These are phyloP conservation scores for Melanomma pulvis-pyrius DNA, from an alignment of 495 filamentous ascomycete genomes.

Conservation along the genomic window DNA sequence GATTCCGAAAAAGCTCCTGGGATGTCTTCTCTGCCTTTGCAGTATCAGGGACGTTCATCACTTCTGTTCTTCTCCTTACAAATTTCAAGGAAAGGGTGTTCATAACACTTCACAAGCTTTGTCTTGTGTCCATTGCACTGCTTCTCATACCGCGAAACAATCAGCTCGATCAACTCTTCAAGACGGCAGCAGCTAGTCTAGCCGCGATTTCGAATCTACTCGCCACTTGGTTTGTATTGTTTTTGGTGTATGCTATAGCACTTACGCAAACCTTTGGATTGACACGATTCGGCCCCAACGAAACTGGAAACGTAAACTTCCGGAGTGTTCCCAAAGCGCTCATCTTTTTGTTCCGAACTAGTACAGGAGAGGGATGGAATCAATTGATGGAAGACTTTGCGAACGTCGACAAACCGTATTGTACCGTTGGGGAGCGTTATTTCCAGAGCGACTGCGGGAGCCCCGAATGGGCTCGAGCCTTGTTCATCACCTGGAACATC, in stretches of 20 bases:
- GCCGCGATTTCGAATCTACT: slow-evolving; percentile 88
- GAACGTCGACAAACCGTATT: slow-evolving; percentile 71
- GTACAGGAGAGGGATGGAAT: slow-evolving; percentile 95
- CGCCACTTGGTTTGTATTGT: slow-evolving; percentile 96
- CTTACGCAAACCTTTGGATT: slow-evolving; percentile 96
- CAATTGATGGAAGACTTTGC: slow-evolving; percentile 96
- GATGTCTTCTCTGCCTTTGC: slow-evolving; percentile 85
- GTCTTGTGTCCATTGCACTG: slow-evolving; percentile 86
- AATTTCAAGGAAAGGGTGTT: slow-evolving; percentile 61
- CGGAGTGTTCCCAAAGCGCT: slow-evolving; percentile 89
- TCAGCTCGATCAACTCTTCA: slow-evolving; percentile 97
- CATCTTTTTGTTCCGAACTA: slow-evolving; percentile 90
- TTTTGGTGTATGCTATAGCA: slow-evolving; percentile 94
- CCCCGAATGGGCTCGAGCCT: slow-evolving; percentile 75
- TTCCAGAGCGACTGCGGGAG: slow-evolving; percentile 93
- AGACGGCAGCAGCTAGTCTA: slow-evolving; percentile 95
- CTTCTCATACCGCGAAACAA: slow-evolving; percentile 96
- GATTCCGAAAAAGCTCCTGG: slow-evolving; percentile 93
- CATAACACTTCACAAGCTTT: slow-evolving; percentile 84
- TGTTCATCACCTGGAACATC: slow-evolving; percentile 98
- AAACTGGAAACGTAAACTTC: slow-evolving; percentile 86
- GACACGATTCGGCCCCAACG: slow-evolving; percentile 76
- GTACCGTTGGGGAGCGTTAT: slow-evolving; percentile 67
- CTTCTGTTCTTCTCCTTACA: slow-evolving; percentile 70
- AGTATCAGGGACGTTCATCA: slow-evolving; percentile 80